Conservation (phyloP, 805 yeast species). For the Limtongia smithiae region DNA sequence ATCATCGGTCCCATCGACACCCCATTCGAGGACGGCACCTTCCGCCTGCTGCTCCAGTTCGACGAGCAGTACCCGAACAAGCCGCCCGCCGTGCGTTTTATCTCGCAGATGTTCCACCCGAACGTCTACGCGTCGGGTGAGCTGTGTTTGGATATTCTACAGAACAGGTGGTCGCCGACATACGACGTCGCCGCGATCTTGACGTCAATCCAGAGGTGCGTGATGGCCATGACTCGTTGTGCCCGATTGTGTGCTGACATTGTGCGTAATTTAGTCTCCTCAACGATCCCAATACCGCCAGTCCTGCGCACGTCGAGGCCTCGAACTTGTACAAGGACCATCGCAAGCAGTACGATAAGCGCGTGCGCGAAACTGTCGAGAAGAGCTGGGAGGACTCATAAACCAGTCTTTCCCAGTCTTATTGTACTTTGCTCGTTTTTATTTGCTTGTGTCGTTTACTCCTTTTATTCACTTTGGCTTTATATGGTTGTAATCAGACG, state of each 20-base stretch:
- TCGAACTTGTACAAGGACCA: conserved; percentile 94
- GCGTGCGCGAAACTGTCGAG: conserved; percentile 94
- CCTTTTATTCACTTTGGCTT: background rate
- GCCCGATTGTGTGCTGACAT: background rate
- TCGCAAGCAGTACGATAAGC: conserved; percentile 81
- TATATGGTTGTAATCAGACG: background rate
- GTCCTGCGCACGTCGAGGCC: conserved; percentile 98
- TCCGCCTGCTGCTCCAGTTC: conserved; percentile 77
- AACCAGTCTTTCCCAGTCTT: background rate
- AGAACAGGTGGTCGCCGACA: conserved; percentile 98
- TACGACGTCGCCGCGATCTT: conserved; percentile 94
- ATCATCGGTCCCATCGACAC: conserved; percentile 97
- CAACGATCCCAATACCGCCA: conserved; percentile 93
- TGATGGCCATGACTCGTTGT: background rate
- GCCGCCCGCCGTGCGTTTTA: conserved; percentile 88
- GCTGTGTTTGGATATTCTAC: conserved; percentile 89
- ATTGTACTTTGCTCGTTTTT: background rate
- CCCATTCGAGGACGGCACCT: conserved; percentile 97
- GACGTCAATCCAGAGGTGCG: conserved; percentile 77
- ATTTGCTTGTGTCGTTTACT: background rate
- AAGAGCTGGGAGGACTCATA: conserved; percentile 66
- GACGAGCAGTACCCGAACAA: conserved; percentile 97
- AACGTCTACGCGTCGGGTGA: conserved; percentile 96
- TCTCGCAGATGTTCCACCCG: conserved; percentile 96
- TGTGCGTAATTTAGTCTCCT: conserved; percentile 44